Evolutionary conservation across 495 filamentous ascomycete genomes (phyloP), one percentile per base, ranked within the genome.

Genomic region (Darksidea phi): DNA sequence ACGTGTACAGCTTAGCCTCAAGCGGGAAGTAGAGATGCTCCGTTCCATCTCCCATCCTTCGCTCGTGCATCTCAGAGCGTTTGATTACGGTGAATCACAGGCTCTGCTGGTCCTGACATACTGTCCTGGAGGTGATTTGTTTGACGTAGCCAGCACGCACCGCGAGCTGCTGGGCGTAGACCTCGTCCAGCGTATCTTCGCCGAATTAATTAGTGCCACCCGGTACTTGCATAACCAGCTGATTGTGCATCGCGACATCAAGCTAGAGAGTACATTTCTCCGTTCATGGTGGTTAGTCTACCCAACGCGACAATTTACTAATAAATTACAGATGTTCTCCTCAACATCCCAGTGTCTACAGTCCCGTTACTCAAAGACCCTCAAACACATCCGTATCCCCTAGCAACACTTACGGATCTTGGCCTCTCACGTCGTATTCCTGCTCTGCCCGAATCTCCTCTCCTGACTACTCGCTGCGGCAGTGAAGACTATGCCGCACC

Each of bases 401-500:
- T 97, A 32, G 81, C 91, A 52, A 96, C 91, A 0, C 82, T 98
- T 47, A 95, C 90, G 38, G 94, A 98, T 69, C 80, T 98, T 3
- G 94, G 94, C 10, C 83, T 98, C n/a, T 92, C 89, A 2, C 82
- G 91, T 58, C 84, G 86, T 23, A 87, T 97, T 17, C 84, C 88
- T 12, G 80, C 86, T 38, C 76, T 88, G 70, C 80, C 90, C 64
- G 80, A 87, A 36, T 82, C 80, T 20, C 83, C 84, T 7, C 77
- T 93, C 25, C 80, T 98, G 13, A 87, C 89, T 43, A 96, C 92
- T 12, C 82, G 93, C 13, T 98, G 94, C 71, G 94, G 94, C 17
- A 93, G 88, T 34, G 94, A 97, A 73, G 94, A 98, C 76, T 98
- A 98, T 69, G 95, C 94, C 2, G 91, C 94, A 0, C 94, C 94